Evolutionary conservation across 306 rosid genomes (phyloP), one percentile per base, ranked within the genome.

Genomic region (Alnus glutinosa): DNA sequence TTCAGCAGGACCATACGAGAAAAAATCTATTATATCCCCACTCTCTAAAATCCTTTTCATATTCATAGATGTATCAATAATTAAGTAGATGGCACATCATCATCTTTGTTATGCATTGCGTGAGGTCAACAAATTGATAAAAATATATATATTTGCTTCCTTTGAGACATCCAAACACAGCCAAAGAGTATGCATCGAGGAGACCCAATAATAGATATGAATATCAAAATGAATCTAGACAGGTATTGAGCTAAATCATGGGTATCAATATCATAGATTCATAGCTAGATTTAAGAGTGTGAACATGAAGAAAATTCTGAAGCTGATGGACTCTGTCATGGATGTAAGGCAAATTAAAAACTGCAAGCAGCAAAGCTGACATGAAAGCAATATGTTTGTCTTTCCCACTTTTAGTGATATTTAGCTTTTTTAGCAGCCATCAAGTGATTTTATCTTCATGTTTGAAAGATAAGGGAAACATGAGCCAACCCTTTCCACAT

Each of bases 341-440:
- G 15, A 61, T 1, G 10, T 61, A 39, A 62, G 15, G 44, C 69
- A 62, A 32, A 13, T 30, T 30, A 32, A 59, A 59, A 37, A 37
- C 2, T 4, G 8, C 18, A 30, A 23, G 4, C 51, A 37, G 54
- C 28, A 64, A 75, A 64, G 76, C 79, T 44, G 78, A 71, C 73
- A 54, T 78, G 84, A 82, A 74, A 77, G 61, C 71, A 72, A 49
- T 80, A 1, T 54, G 58, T 51, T 85, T 78, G 83, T 83, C 85
- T 37, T 71, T 23, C 78, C 74, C 5, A 49, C 52, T 55, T 42
- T 50, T 15, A 70, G 47, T 50, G 7, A 62, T 52, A 34, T 34
- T 67, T 52, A 16, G 30, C 28, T 50, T 16, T 70, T 50, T 30
- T 28, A 66, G 18, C 19, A 10, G 12, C 2, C 12, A 18, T 50